Evolutionary conservation across 73 alveolate genomes (phyloP).

Genomic region (Uronychia binucleata): DNA sequence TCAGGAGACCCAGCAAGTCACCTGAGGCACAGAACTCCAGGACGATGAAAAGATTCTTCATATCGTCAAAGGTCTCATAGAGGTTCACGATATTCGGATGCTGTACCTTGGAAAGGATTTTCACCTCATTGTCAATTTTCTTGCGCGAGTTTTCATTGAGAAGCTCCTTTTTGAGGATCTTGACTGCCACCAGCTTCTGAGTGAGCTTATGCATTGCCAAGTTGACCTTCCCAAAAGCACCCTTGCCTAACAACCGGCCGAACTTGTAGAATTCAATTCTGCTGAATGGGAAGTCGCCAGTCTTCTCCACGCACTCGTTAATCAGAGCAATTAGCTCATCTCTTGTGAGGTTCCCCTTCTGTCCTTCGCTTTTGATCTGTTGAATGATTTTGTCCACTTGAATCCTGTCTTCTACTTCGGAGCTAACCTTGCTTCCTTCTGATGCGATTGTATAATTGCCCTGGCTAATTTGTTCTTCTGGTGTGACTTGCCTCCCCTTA

Average conservation of each 20-base stretch:
- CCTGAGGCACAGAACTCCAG: conserved; percentile 85
- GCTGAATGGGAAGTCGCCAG: neutral
- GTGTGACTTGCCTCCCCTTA: no score
- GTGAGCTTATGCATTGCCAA: conserved; percentile 40
- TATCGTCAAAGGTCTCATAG: neutral
- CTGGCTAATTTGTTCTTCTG: no score
- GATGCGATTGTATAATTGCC: no score
- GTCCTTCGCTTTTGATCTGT: no score
- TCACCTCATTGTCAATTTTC: conserved; percentile 83
- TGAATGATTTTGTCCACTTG: no score
- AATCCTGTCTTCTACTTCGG: no score
- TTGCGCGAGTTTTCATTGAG: conserved; percentile 33
- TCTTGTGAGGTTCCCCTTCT: no score
- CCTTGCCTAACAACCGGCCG: conserved; percentile 48
- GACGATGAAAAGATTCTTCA: conserved; percentile 23
- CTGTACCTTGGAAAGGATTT: conserved; percentile 12
- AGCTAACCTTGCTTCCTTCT: no score
- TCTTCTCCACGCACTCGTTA: neutral
- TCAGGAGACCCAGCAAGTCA: conserved; percentile 79
- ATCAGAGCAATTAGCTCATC: neutral
- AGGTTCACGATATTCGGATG: neutral
- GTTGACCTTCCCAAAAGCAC: conserved; percentile 60
- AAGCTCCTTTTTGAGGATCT: conserved; percentile 33
- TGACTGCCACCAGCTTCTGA: conserved; percentile 46
- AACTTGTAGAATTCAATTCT: conserved; percentile 26